Percentiles rank a stretch among this genome's conserved stretches.
Conservation (phyloP, 2,329 filamentous ascomycete genomes). For the Aspergillus pseudonomiae region DNA sequence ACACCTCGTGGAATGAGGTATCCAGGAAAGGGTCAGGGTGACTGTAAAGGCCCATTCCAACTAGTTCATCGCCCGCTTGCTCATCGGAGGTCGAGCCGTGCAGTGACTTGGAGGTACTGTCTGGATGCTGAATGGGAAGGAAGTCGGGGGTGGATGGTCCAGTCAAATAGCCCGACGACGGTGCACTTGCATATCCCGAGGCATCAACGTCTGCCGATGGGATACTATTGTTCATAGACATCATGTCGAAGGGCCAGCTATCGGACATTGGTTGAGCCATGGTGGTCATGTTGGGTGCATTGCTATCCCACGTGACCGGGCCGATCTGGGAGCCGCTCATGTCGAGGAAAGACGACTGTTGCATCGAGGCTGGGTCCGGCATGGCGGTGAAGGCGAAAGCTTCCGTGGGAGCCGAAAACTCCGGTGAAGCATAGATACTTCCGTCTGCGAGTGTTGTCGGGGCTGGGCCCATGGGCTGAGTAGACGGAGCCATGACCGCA, state of each 20-base stretch:
- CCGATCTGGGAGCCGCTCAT: conserved; percentile 32
- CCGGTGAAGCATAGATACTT: conserved; percentile 26
- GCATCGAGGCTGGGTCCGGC: conserved; percentile 24
- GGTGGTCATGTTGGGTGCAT: conserved; percentile 20
- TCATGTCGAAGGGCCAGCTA: conserved; percentile 37
- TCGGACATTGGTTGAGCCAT: conserved; percentile 32
- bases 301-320: conserved; percentile 30
- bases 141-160: conserved; percentile 43
- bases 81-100: conserved; percentile 54
- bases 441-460: conserved; percentile 22
- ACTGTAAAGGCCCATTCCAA: conserved; percentile 84
- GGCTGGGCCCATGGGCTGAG: conserved; percentile 24
- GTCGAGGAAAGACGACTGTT: conserved; percentile 26
- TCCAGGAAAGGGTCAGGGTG: conserved; percentile 62
- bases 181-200: conserved; percentile 38
- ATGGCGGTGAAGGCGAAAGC: conserved; percentile 26
- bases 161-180: conserved; percentile 38
- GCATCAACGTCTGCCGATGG: conserved; percentile 33
- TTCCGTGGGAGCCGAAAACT: conserved; percentile 24
- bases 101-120: conserved; percentile 26
- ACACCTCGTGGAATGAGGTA: conserved; percentile 60
- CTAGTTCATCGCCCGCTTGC: conserved; percentile 69
- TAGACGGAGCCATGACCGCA: conserved; percentile 20
- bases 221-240: conserved; percentile 36
- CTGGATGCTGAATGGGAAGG: conserved; percentile 40